These are phyloP conservation scores for Ochromonas danica DNA, from an alignment of 108 stramenopile species.

Conservation along the genomic window DNA sequence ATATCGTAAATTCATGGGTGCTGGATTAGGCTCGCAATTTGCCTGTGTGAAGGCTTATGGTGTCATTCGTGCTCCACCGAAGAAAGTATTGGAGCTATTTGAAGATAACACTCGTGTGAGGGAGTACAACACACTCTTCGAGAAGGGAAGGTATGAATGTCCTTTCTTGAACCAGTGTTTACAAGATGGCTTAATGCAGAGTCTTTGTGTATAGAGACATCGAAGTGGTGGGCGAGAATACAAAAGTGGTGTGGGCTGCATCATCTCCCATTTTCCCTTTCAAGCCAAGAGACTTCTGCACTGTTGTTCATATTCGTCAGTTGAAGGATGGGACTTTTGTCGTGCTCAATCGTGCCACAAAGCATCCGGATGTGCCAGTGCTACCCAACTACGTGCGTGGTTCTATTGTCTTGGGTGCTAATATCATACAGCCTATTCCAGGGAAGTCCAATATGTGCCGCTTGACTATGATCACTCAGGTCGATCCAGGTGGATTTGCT, in stretches of 20 bases:
- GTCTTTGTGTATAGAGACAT: not conserved
- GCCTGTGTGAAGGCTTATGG: not conserved
- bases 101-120: not conserved
- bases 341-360: not conserved
- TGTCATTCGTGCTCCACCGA: not conserved
- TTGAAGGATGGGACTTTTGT: not conserved
- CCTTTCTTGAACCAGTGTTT: not conserved
- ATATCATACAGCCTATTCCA: constrained; percentile 1
- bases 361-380: not conserved
- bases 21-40: not conserved
- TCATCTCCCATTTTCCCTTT: not conserved
- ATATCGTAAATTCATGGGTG: not conserved
- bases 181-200: not conserved
- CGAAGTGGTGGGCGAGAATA: not conserved
- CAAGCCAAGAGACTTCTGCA: not conserved
- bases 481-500: constrained; percentile 1
- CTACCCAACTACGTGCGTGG: not conserved
- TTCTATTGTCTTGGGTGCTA: not conserved
- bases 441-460: not conserved
- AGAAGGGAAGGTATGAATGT: not conserved
- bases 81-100: not conserved
- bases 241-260: not conserved
- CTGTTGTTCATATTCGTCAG: not conserved
- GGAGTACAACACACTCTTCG: not conserved
- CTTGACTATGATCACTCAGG: not conserved